phyloP scores from a whole-genome alignment of 163 green algal species.

The Scenedesmus sp. region DNA sequence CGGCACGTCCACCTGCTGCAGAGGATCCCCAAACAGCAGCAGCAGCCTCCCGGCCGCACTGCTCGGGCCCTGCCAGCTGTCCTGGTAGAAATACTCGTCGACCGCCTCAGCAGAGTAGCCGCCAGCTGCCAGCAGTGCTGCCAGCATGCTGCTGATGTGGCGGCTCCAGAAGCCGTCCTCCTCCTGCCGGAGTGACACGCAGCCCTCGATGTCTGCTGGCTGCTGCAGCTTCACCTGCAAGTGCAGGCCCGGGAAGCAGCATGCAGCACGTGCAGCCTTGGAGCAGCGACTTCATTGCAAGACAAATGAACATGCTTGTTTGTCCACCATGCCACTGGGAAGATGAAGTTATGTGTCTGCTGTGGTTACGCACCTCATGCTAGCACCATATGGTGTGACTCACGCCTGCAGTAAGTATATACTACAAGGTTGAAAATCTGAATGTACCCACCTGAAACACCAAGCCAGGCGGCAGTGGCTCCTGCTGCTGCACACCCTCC shows the following conservation, averaged over 20 bases:
- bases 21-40: slow-evolving; percentile 73
- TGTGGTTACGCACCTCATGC: too few species aligned
- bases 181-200: slow-evolving; percentile 66
- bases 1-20: slow-evolving; percentile 70
- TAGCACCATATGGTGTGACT: too few species aligned
- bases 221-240: slow-evolving; percentile 65
- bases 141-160: slow-evolving; percentile 57
- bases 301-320: too few species aligned
- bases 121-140: slow-evolving; percentile 39
- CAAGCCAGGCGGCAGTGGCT: not conserved
- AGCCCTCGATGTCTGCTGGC: slow-evolving; percentile 69
- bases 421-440: too few species aligned
- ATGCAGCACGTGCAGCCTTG: not conserved
- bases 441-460: slow-evolving; percentile 42
- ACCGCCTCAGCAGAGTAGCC: not conserved
- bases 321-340: too few species aligned
- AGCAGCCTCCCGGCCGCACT: slow-evolving; percentile 58
- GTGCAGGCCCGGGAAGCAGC: not conserved
- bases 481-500: not conserved
- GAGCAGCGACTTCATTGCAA: not conserved
- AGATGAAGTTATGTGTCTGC: too few species aligned
- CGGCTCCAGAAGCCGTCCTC: slow-evolving; percentile 68
- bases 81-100: slow-evolving; percentile 71
- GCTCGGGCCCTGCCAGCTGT: slow-evolving; percentile 62
- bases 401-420: too few species aligned